phyloP scores from a whole-genome alignment of 768 basidiomycete species.

The Coprinopsis sp. region DNA sequence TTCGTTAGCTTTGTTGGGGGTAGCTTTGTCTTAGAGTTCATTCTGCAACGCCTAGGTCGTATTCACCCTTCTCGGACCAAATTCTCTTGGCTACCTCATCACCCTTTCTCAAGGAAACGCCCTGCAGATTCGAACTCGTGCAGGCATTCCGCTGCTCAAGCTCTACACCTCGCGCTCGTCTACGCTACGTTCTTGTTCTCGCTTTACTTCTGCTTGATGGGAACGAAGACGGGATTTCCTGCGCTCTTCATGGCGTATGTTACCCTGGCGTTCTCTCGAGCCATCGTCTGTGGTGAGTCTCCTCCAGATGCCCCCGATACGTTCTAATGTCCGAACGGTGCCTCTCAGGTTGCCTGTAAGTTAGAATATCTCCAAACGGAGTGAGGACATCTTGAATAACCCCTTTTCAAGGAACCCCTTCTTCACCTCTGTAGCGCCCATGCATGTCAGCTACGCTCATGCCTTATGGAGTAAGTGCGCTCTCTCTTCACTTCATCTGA shows the following conservation, averaged over 20 bases:
- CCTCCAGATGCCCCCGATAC: conserved; percentile 1
- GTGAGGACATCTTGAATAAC: not conserved
- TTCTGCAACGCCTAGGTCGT: conserved; percentile 38
- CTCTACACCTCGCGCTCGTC: conserved; percentile 35
- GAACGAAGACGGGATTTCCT: conserved; percentile 35
- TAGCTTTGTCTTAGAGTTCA: conserved; percentile 42
- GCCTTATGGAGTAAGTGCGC: conserved; percentile 42
- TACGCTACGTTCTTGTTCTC: conserved; percentile 36
- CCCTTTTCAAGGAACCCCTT: conserved; percentile 39
- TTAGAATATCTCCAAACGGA: not conserved
- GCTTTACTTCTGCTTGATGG: conserved; percentile 47
- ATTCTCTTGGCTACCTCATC: conserved; percentile 22
- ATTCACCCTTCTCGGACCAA: conserved; percentile 21
- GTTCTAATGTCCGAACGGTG: conserved; percentile 2
- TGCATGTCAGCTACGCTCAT: conserved; percentile 44
- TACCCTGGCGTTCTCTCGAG: too few relatives aligned
- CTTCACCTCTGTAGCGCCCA: conserved; percentile 34
- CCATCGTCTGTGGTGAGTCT: too few relatives aligned
- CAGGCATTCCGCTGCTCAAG: conserved; percentile 37
- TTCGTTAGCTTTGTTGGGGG: conserved; percentile 39
- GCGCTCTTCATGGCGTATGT: conserved; percentile 45
- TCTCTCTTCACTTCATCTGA: not conserved
- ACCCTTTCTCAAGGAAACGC: conserved; percentile 16
- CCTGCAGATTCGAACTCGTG: conserved; percentile 1
- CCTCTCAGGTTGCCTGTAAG: conserved; percentile 35